phyloP scores from a whole-genome alignment of 1,284 basidiomycete genomes.

The Apiotrichum domesticum region DNA sequence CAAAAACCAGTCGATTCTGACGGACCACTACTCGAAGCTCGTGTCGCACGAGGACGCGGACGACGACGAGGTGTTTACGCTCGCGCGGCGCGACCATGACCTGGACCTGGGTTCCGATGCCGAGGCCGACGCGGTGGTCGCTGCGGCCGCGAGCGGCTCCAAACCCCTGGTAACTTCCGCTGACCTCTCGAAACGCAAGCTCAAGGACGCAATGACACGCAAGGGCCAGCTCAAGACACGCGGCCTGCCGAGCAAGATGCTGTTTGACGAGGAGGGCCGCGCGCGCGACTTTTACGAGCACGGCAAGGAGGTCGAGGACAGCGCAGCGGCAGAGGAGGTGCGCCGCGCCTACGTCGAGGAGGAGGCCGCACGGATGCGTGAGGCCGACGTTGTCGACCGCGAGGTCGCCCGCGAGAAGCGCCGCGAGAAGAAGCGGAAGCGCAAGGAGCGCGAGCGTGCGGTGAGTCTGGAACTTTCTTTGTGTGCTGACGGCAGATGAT shows the following conservation, averaged over 20 bases:
- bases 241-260: conserved; percentile 57
- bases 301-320: conserved; percentile 59
- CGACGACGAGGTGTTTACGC: conserved; percentile 84
- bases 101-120: conserved; percentile 48
- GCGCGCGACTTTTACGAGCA: conserved; percentile 75
- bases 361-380: conserved; percentile 65
- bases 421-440: conserved; percentile 72
- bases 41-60: conserved; percentile 63
- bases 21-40: conserved; percentile 84
- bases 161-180: conserved; percentile 35
- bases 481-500: conserved; percentile 11
- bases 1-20: conserved; percentile 90
- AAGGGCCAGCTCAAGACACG: conserved; percentile 64
- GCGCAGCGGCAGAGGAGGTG: conserved; percentile 61
- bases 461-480: conserved; percentile 27
- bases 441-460: conserved; percentile 76
- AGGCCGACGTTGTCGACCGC: conserved; percentile 69
- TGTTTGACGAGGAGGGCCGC: conserved; percentile 80
- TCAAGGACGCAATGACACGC: conserved; percentile 68
- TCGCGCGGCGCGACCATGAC: conserved; percentile 84
- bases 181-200: conserved; percentile 58
- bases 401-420: conserved; percentile 80
- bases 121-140: conserved; percentile 34
- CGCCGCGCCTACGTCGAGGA: conserved; percentile 64
- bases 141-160: background rate